phyloP scores from a whole-genome alignment of 306 rosid genomes.

The Argentina anserina region DNA sequence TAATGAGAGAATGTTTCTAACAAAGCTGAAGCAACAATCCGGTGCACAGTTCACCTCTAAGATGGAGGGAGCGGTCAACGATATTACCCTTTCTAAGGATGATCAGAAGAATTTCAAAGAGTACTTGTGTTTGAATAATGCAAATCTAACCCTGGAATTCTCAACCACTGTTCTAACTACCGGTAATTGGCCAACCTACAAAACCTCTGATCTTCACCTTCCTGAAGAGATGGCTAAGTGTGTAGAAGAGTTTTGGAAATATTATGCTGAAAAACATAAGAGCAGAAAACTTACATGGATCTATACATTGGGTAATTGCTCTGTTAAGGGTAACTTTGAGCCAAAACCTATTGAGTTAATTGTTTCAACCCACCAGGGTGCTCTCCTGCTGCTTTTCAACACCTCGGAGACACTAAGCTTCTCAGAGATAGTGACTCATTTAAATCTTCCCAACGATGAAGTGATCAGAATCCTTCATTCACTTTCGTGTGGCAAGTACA shows the following conservation, averaged over 20 bases:
- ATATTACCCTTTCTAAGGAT: constrained; percentile 33
- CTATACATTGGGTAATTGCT: constrained; percentile 37
- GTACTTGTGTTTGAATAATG: too few relatives aligned
- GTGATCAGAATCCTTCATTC: constrained; percentile 66
- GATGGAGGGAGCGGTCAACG: constrained; percentile 51
- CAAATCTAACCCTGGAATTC: constrained; percentile 37
- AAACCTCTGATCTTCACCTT: constrained; percentile 40
- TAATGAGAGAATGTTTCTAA: constrained; percentile 37
- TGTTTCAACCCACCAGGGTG: constrained; percentile 47
- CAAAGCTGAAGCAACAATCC: constrained; percentile 40
- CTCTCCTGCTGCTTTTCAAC: constrained; percentile 46
- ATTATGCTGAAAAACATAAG: constrained; percentile 29
- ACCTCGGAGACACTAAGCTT: constrained; percentile 45
- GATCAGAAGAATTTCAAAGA: constrained; percentile 20
- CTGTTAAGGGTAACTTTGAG: constrained; percentile 37
- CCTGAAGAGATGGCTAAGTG: constrained; percentile 48
- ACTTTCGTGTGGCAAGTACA: constrained; percentile 70
- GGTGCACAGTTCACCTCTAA: constrained; percentile 44
- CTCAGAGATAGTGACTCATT: constrained; percentile 63
- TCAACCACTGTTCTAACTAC: constrained; percentile 42
- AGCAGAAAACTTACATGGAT: constrained; percentile 46
- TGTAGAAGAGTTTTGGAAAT: constrained; percentile 33
- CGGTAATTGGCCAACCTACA: constrained; percentile 45
- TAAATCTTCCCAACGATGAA: constrained; percentile 60
- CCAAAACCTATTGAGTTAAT: constrained; percentile 32